These are phyloP conservation scores for Corchorus capsularis DNA, from an alignment of 345 rosid genomes.

Conservation along the genomic window DNA sequence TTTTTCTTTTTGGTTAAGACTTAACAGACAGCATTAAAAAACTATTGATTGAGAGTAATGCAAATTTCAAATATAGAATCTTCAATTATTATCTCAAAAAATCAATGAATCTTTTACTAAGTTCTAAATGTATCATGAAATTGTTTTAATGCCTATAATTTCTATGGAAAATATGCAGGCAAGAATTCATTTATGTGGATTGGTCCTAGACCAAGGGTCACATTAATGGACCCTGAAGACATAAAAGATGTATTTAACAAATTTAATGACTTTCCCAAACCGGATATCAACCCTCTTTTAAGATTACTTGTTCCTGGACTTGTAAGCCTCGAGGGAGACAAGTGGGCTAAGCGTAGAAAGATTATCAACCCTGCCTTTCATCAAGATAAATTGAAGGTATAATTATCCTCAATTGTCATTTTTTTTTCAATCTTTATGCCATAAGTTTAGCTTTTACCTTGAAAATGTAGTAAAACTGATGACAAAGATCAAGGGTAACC, in stretches of 20 bases:
- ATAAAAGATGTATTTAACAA: constrained; percentile 39
- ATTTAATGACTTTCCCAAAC: constrained; percentile 41
- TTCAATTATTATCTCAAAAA: no score
- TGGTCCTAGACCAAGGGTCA: constrained; percentile 44
- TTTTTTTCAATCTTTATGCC: no score
- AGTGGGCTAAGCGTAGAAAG: constrained; percentile 59
- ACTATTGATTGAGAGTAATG: no score
- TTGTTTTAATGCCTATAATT: background rate
- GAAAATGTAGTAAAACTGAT: no score
- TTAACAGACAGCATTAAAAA: no score
- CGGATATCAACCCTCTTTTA: constrained; percentile 24
- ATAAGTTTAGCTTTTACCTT: no score
- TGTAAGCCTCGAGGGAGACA: constrained; percentile 39
- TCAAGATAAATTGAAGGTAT: constrained; percentile 52
- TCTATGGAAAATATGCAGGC: constrained; percentile 26
- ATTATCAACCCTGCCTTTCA: constrained; percentile 60
- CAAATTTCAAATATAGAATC: no score
- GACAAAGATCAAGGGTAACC: no score
- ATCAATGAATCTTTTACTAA: background rate
- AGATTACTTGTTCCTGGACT: constrained; percentile 46
- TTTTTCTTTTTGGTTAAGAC: no score
- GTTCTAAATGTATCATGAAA: background rate
- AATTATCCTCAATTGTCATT: no score
- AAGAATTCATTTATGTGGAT: constrained; percentile 46
- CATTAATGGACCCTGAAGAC: constrained; percentile 45